Evolutionary conservation across 108 stramenopile species (phyloP), one percentile per base, ranked within the genome.

Genomic region (Pseudonitzschia multiseries): DNA sequence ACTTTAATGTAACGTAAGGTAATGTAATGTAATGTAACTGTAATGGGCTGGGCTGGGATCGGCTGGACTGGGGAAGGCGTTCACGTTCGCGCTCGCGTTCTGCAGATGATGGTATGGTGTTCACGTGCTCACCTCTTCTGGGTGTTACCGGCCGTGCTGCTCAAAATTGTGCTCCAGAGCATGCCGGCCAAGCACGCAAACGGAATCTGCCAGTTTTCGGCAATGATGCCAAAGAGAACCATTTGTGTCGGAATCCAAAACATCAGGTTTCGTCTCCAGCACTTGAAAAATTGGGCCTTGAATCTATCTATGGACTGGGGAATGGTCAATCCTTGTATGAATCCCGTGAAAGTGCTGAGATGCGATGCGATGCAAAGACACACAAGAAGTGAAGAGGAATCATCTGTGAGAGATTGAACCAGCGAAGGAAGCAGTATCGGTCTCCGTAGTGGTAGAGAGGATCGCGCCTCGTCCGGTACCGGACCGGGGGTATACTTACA

Each of bases 231-330:
- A 75, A 88, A 88, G 69, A 82, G 75, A 12, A 86, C 61, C 67
- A 86, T 77, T 65, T 88, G 87, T 5, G 82, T 81, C 6, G 87
- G 87, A 50, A 88, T 86, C 87, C 87, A 88, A 60, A 86, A 88
- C 60, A 80, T 56, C 21, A 83, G 62, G 64, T 88, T 88, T 50
- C 76, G 52, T 31, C 70, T 70, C 85, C 84, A 78, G 60, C 84
- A 72, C 5, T 73, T 73, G n/a, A 84, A 70, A 52, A 86, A 86
- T 20, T 24, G 84, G 52, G 57, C 22, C 40, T 76, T 74, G 13
- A 84, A 81, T 27, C 87, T 80, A 36, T 79, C 56, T 17, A 84
- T 18, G 20, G 72, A 73, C 51, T 65, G 69, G n/a, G 67, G 21
- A 13, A 71, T 33, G 18, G 51, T 73, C 57, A 86, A 66, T 13